phyloP scores from a whole-genome alignment of 75 land plant genomes.

The Chamaecyparis obtusa region DNA sequence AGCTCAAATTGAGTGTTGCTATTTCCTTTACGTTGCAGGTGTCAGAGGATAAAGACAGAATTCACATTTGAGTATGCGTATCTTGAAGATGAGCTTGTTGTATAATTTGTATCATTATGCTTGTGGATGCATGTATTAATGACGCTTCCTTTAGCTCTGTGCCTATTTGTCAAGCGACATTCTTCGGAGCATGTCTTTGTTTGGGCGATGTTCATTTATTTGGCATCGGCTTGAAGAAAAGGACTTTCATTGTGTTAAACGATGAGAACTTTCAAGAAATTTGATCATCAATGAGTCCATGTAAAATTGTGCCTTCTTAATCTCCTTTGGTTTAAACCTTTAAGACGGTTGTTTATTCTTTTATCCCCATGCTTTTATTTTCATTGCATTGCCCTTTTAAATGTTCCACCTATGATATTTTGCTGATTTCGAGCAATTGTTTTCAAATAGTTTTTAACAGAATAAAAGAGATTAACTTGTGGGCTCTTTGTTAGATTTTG shows the following conservation, averaged over 20 bases:
- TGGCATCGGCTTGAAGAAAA: not conserved
- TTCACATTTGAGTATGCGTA: slow-evolving; percentile 91
- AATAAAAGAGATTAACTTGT: not conserved
- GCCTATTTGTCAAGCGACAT: not conserved
- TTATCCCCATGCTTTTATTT: not conserved
- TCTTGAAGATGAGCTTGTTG: slow-evolving; percentile 95
- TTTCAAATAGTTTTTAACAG: not conserved
- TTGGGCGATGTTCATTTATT: not conserved
- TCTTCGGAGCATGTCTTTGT: not conserved
- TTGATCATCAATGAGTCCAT: not conserved
- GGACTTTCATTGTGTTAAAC: not conserved
- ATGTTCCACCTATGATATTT: not conserved
- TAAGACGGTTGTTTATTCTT: not conserved
- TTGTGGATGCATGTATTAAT: not conserved
- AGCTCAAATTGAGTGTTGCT: not conserved
- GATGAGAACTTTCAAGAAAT: not conserved
- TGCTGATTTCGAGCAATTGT: not conserved
- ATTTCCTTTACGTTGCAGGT: slow-evolving; percentile 45
- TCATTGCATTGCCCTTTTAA: not conserved
- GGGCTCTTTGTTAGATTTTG: not conserved
- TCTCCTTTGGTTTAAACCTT: not conserved
- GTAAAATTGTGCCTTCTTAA: not conserved
- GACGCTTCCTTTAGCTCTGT: not conserved
- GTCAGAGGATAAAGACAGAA: slow-evolving; percentile 93
- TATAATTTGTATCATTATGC: slow-evolving; percentile 27